Base-by-base conservation (phyloP, 768 basidiomycete species). In the Naganishia friedmannii region DNA sequence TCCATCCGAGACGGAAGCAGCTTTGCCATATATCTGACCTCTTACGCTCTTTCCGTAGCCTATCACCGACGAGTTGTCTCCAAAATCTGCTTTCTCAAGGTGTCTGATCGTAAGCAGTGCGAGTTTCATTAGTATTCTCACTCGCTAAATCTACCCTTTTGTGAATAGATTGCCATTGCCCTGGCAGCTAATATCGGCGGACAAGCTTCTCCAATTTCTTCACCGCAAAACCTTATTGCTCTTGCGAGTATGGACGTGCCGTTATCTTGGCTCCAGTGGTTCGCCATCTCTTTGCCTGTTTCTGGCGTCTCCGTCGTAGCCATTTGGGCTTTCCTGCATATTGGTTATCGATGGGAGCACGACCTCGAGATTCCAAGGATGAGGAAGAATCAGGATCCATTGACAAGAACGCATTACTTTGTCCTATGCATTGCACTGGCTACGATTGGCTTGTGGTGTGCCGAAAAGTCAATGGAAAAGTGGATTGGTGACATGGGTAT, bases 111-210 rank as follows among this genome's bases (percentile, higher is more conserved):
- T 94, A 76, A 83, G 92, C 83, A 17, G 53, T 29, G n/a, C 5
- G 17, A 54, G 29, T 42, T 6, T 28, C 57, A 58, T 3, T 10
- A 32, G 21, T 23, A 13, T 39, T 3, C 4, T 58, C 10, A 34
- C 34, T 0, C 10, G 34, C 57, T 37, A 21, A 32, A 23, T 39
- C n/a, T 37, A 9, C 5, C 10, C n/a, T 23, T 9, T 48, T 39
- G n/a, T 56, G 37, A 23, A 32, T 72, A 96, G 93, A 86, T 99
- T 66, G 94, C 90, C 9, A 98, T 99, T 73, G 95, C 96, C 0
- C 86, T 99, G n/a, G 93, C 95, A 0, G 93, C 94, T 23, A 99
- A 98, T 78, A 93, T 98, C 70, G 96, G 96, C 15, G 96, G 96
- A 0, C 94, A 97, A 81, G 91, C 89, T 60, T 97, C 94, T 0